A percentile compares a stretch with the other conserved stretches of the same genome.
Evolutionary conservation across 1,139 yeast species (phyloP).

Genomic region (Hyphopichia buzzinii): DNA sequence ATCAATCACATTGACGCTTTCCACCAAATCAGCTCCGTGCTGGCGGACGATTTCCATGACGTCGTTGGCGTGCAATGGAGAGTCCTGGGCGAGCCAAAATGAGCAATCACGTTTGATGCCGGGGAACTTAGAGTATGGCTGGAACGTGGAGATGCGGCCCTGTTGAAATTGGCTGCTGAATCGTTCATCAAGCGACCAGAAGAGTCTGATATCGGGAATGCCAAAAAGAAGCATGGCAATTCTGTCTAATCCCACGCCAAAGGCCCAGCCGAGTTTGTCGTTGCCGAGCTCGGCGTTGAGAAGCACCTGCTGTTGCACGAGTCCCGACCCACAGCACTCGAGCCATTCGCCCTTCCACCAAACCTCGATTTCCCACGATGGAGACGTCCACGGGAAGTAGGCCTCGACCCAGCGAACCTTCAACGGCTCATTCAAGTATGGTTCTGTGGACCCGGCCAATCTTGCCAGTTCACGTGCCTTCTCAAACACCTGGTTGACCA

Average conservation of each 20-base stretch:
- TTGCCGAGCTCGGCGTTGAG: constrained; percentile 65
- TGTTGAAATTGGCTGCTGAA: constrained; percentile 69
- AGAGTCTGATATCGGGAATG: constrained; percentile 89
- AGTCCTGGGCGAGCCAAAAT: constrained; percentile 70
- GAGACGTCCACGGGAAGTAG: constrained; percentile 97
- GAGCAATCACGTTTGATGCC: constrained; percentile 85
- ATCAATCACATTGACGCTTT: constrained; percentile 77
- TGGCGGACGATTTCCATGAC: constrained; percentile 89
- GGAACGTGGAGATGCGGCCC: constrained; percentile 68
- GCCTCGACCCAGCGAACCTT: constrained; percentile 95
- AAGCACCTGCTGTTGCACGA: constrained; percentile 77
- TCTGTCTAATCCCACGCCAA: constrained; percentile 93
- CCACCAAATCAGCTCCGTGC: constrained; percentile 85
- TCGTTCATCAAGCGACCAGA: constrained; percentile 86
- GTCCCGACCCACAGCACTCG: constrained; percentile 96
- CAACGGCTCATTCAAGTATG: constrained; percentile 69
- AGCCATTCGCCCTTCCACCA: constrained; percentile 99
- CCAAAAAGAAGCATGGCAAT: constrained; percentile 95
- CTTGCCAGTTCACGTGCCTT: constrained; percentile 69
- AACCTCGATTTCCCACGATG: constrained; percentile 97
- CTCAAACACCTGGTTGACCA: constrained; percentile 82
- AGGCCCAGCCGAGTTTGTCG: constrained; percentile 88
- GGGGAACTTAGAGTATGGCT: constrained; percentile 89
- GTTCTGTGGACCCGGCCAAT: constrained; percentile 60
- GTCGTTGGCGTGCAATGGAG: constrained; percentile 74